phyloP scores from a whole-genome alignment of 2,329 filamentous ascomycete genomes.

The Colletotrichum lentis region DNA sequence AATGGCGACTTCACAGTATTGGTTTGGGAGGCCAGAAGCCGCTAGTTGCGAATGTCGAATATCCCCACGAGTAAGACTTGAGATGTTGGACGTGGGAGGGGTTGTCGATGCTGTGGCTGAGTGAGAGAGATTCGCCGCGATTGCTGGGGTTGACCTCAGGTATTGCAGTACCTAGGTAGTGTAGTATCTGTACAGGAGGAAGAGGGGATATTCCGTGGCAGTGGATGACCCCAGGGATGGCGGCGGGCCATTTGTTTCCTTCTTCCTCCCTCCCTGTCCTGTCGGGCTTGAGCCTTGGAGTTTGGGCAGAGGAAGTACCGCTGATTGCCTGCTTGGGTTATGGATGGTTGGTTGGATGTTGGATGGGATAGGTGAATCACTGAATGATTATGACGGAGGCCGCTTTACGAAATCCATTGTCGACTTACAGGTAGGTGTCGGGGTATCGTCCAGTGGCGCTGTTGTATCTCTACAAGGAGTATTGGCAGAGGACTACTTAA shows the following conservation, averaged over 20 bases:
- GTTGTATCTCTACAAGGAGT: not conserved
- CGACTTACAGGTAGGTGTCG: too few species aligned
- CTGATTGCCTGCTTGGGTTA: not conserved
- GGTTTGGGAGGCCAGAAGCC: not conserved
- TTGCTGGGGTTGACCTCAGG: too few species aligned
- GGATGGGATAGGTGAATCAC: too few species aligned
- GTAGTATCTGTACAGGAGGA: not conserved
- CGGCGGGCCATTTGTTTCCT: not conserved
- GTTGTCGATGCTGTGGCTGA: constrained; percentile 27
- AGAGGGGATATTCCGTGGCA: constrained; percentile 10
- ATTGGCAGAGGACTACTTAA: too few species aligned
- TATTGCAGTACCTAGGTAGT: too few species aligned
- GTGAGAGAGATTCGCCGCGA: constrained; percentile 13
- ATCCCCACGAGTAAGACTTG: constrained; percentile 16
- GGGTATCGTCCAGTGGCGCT: not conserved
- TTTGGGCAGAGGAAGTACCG: not conserved
- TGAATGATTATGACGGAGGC: not conserved
- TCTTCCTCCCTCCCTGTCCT: constrained; percentile 4
- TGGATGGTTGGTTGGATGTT: too few species aligned
- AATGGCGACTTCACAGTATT: not conserved
- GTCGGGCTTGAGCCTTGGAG: not conserved
- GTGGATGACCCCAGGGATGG: constrained; percentile 18
- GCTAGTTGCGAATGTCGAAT: not conserved
- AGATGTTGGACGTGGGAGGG: not conserved
- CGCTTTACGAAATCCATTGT: not conserved